Base-by-base conservation (phyloP, 768 basidiomycete species). In the Brasilioporus rufonigricans region DNA sequence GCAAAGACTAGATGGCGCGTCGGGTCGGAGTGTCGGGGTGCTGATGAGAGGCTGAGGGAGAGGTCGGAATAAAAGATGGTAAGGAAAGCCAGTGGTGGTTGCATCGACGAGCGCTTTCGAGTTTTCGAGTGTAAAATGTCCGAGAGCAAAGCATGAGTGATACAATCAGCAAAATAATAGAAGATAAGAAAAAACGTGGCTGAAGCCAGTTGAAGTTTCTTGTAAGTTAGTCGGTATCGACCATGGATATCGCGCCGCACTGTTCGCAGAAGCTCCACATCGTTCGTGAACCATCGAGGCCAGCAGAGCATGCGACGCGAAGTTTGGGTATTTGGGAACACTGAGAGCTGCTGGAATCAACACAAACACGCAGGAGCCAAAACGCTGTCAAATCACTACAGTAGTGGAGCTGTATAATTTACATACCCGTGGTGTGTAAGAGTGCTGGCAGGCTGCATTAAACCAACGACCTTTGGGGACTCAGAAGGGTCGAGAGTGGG, bases 261-360 rank as follows among this genome's bases (percentile, higher is more conserved):
- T 90, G 80, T 78, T 91, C 89, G 71, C 90, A 92, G 68, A 88
- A 86, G 64, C 84, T 86, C 90, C 90, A 92, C 88, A 92, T 91
- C 18, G 88, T 85, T 53, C 71, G 69, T 67, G 81, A 82, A 57
- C 89, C 89, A 59, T 83, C 82, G 56, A 77, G 71, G 50, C 86
- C 82, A 19, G 87, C 71, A 32, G 87, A 82, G 63, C 89, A 91
- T 32, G 90, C 87, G 55, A 92, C 77, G 59, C 87, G 85, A 61
- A 92, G 80, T 70, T 91, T 91, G 16, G 90, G 90, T 55, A 92
- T 90, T 71, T 90, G 88, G 24, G 83, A 83, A 62, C 90, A 92
- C 48, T 78, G 77, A 51, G 82, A 75, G 38, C 87, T 90, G 63
- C 54, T 29, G 16, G 48, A 27, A 57, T 19, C 21, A 31, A 51